phyloP scores from a whole-genome alignment of 169 alveolate genomes.

The Cryptosporidium muris region DNA sequence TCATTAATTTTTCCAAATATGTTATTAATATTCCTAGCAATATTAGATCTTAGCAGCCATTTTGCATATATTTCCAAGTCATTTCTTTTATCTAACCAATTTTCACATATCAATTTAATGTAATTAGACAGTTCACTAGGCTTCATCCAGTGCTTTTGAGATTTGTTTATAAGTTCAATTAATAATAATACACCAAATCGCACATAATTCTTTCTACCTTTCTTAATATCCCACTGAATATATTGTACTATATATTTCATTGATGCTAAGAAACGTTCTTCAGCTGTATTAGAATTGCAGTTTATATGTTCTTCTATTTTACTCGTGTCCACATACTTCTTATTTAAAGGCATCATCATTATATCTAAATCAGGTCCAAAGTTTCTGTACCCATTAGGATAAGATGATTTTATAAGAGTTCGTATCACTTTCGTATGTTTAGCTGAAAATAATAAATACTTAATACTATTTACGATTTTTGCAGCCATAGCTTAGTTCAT shows the following conservation, averaged over 20 bases:
- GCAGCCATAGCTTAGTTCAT: slow-evolving; percentile 18
- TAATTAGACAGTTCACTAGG: slow-evolving; percentile 1
- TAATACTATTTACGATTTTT: slow-evolving; percentile 37
- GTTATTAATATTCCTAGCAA: slow-evolving; percentile 24
- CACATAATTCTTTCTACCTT: slow-evolving; percentile 61
- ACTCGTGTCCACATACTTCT: slow-evolving; percentile 63
- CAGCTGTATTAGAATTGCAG: slow-evolving; percentile 1
- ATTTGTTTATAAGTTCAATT: slow-evolving; percentile 21
- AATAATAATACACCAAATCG: slow-evolving; percentile 53
- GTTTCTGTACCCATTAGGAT: slow-evolving; percentile 68
- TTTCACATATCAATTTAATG: slow-evolving; percentile 17
- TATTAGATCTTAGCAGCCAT: slow-evolving; percentile 34
- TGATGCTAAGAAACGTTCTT: slow-evolving; percentile 16
- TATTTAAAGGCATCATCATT: slow-evolving; percentile 63
- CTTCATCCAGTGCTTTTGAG: slow-evolving; percentile 25
- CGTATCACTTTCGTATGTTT: slow-evolving; percentile 14
- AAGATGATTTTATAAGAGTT: slow-evolving; percentile 18
- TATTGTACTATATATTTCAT: slow-evolving; percentile 27
- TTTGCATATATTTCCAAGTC: slow-evolving; percentile 29
- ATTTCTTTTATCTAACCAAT: slow-evolving; percentile 24
- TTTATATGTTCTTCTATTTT: slow-evolving; percentile 35
- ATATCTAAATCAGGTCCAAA: slow-evolving; percentile 65
- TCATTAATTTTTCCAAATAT: slow-evolving; percentile 7
- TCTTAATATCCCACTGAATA: slow-evolving; percentile 68
- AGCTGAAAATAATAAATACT: slow-evolving; percentile 29